Evolutionary conservation across 2,329 filamentous ascomycete genomes (phyloP).

Genomic region (Erysiphe pulchra): DNA sequence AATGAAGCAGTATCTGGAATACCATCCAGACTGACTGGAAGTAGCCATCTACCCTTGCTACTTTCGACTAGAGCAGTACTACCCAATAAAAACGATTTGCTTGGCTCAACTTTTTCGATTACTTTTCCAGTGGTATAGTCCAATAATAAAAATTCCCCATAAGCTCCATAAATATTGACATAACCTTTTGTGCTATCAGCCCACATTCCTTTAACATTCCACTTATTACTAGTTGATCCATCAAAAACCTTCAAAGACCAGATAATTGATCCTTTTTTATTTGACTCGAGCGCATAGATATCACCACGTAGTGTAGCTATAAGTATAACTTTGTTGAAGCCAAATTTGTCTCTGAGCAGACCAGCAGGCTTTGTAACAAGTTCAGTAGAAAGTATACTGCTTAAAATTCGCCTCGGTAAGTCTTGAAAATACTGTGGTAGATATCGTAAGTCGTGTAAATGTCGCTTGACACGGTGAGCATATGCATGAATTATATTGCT

Average conservation of each 20-base stretch:
- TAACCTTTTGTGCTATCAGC: slow-evolving; percentile 29
- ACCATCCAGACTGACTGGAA: slow-evolving; percentile 26
- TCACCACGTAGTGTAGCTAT: slow-evolving; percentile 58
- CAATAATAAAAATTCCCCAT: slow-evolving; percentile 35
- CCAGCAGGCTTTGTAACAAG: slow-evolving; percentile 20
- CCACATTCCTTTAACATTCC: slow-evolving; percentile 43
- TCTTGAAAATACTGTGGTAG: slow-evolving; percentile 48
- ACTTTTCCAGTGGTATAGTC: slow-evolving; percentile 25
- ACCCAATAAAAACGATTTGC: slow-evolving; percentile 17
- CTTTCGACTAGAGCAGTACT: slow-evolving; percentile 27
- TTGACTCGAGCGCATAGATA: slow-evolving; percentile 56
- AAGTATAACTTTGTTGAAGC: slow-evolving; percentile 66
- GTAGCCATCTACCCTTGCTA: slow-evolving; percentile 24
- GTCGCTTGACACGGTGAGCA: slow-evolving; percentile 60
- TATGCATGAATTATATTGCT: slow-evolving; percentile 63
- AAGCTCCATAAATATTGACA: slow-evolving; percentile 12
- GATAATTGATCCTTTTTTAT: slow-evolving; percentile 42
- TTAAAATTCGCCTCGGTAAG: slow-evolving; percentile 42
- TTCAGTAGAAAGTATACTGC: slow-evolving; percentile 28
- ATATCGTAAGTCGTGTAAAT: slow-evolving; percentile 50
- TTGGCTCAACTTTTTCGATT: slow-evolving; percentile 19
- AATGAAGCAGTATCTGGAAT: slow-evolving; percentile 21
- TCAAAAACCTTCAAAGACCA: slow-evolving; percentile 48
- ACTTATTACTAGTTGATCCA: slow-evolving; percentile 25
- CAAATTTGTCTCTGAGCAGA: slow-evolving; percentile 49